Evolutionary conservation across 805 yeast species (phyloP), one percentile per base, ranked within the genome.

Genomic region (Yarrowia porcina): DNA sequence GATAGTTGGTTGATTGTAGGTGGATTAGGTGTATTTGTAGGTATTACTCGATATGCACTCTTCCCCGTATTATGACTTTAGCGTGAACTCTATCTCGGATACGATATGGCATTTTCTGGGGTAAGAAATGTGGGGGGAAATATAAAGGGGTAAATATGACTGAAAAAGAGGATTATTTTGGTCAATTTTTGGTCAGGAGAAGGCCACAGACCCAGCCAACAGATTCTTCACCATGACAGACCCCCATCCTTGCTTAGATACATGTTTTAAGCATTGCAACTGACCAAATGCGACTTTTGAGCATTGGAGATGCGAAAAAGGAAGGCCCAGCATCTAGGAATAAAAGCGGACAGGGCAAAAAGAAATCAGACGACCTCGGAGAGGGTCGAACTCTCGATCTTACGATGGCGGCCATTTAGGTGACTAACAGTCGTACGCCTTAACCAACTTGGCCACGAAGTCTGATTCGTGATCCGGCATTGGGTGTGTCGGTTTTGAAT

Each of bases 331-430:
- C 25, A 45, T 4, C n/a, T 13, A 7, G 21, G 17, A 5, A 2
- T 5, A 45, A 45, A 28, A 9, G 36, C 7, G 13, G 35, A 15
- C 7, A 47, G n/a, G 38, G 13, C 18, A 47, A 47, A 47, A 47
- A 47, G 38, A 44, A 27, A 44, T 44, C 50, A 44, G 54, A 47
- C 54, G 54, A 47, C 54, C 54, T 47, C 54, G 54, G 54, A 47
- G 54, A 47, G 54, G 54, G 54, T 47, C 54, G 54, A 47, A 47
- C 54, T 47, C 54, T 47, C 54, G 54, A 47, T 47, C 54, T 47
- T 47, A 47, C 38, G 54, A 30, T 47, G 27, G 36, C 54, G 38
- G 54, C 54, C 38, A 32, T 47, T 30, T n/a, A 47, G 38, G 38
- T 32, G 54, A 28, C 38, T 47, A 47, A 47, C 54, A 47, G 54